Evolutionary conservation across 345 rosid species (phyloP), one percentile per base, ranked within the genome.

Genomic region (Orychophragmus violaceus): DNA sequence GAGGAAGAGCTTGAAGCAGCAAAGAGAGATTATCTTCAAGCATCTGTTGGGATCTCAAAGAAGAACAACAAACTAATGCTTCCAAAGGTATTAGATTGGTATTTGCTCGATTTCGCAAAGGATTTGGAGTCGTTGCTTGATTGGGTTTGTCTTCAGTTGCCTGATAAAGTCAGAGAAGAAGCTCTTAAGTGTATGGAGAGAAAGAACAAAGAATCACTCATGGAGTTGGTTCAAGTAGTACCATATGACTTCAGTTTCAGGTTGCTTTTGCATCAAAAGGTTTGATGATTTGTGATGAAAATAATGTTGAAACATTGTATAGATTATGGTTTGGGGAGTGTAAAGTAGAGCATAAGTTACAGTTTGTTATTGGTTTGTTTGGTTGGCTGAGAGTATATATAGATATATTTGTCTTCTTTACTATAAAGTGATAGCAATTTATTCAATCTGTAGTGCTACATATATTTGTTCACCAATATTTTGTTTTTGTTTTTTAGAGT

Each of bases 161-260:
- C 95, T 3, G 62, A 75, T 63, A 84, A 83, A 68, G 70, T 79
- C 11, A 82, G 96, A 64, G 78, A 77, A 27, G 89, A 82, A 61
- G 90, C 90, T 4, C 58, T 82, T 5, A 74, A 78, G 71, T 87
- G 79, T 77, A 69, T 84, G 1, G 85, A 85, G 60, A 81, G 84
- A 72, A 79, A 71, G 56, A 76, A 65, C 12, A 70, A 76, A 52
- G 83, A 79, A 41, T 78, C 86, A 7, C 72, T 84, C 35, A 69
- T 77, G 33, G 80, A 81, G 63, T 72, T 83, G 21, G 88, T 90
- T 30, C 86, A 83, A 77, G 81, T 94, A 25, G 82, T 77, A 75
- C 93, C 97, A 4, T 94, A 94, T 54, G 95, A 90, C 67, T 90
- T 94, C 80, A 85, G 86, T 36, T 94, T 88, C 81, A 77, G 91